Percentiles rank a stretch among this genome's conserved stretches.
Evolutionary conservation across 177 flowering plant genomes (phyloP).

Genomic region (Vitis hybrid): DNA sequence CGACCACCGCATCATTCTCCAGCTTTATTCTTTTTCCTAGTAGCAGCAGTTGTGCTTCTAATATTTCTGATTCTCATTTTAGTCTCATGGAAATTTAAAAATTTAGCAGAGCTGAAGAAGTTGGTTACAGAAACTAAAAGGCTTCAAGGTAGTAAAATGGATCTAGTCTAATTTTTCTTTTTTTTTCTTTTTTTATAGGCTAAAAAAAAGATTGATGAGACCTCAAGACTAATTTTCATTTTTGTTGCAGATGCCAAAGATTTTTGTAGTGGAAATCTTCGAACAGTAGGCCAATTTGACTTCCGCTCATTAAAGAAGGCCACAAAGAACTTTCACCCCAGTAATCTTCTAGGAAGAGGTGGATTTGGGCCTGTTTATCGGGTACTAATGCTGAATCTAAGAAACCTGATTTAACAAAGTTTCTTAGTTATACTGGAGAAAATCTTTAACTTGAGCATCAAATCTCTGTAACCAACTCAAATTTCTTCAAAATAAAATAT

Average conservation of each 20-base stretch:
- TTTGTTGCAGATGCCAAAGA: slow-evolving; percentile 29
- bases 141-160: slow-evolving; percentile 24
- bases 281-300: slow-evolving; percentile 46
- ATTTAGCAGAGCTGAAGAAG: slow-evolving; percentile 21
- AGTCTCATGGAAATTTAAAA: slow-evolving; percentile 32
- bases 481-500: too few species aligned
- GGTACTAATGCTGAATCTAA: slow-evolving; percentile 32
- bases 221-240: not conserved
- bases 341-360: slow-evolving; percentile 60
- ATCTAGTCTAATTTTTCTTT: not conserved
- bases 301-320: slow-evolving; percentile 58
- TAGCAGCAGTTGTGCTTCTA: slow-evolving; percentile 32
- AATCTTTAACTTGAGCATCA: too few species aligned
- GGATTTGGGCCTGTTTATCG: slow-evolving; percentile 76
- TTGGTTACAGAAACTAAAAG: slow-evolving; percentile 13
- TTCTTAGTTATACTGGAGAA: not conserved
- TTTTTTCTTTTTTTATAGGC: not conserved
- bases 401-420: not conserved
- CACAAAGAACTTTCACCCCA: slow-evolving; percentile 56
- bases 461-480: too few species aligned
- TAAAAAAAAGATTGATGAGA: not conserved
- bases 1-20: not conserved
- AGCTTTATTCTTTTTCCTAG: slow-evolving; percentile 40
- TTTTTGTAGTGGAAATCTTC: slow-evolving; percentile 50
- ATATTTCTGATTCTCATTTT: slow-evolving; percentile 35